Evolutionary conservation across 306 rosid species (phyloP).

Genomic region (Trifolium fragiferum): DNA sequence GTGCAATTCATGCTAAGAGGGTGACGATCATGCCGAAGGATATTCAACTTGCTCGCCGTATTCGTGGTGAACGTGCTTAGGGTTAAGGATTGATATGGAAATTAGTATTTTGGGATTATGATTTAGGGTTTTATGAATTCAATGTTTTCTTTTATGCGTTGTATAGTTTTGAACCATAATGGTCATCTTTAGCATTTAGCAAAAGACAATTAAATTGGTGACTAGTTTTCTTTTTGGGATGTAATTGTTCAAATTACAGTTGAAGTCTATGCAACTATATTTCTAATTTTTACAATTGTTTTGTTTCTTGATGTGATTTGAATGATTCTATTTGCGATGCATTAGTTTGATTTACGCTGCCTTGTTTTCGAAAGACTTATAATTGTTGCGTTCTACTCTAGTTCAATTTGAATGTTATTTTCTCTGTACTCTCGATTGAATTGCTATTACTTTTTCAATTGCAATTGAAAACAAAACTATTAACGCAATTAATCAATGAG

Average conservation of each 20-base stretch:
- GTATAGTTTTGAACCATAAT: constrained; percentile 24
- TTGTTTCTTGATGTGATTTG: too few species aligned
- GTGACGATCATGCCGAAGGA: constrained; percentile 87
- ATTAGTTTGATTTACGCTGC: too few species aligned
- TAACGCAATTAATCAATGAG: too few species aligned
- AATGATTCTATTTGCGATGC: not conserved
- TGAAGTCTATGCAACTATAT: not conserved
- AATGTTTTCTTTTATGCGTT: not conserved
- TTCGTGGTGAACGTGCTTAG: constrained; percentile 81
- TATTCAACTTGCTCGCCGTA: constrained; percentile 68
- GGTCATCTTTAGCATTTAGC: not conserved
- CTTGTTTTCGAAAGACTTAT: too few species aligned
- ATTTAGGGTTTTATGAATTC: not conserved
- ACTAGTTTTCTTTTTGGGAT: not conserved
- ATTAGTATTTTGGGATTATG: not conserved
- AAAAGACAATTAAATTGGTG: not conserved
- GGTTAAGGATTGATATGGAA: not conserved
- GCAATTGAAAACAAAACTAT: too few species aligned
- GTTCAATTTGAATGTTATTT: too few species aligned
- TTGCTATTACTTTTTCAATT: too few species aligned
- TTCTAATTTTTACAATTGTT: not conserved
- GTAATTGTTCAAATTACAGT: not conserved
- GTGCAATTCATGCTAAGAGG: constrained; percentile 84
- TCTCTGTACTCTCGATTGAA: too few species aligned
- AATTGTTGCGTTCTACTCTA: too few species aligned